Percentiles rank a stretch among this genome's conserved stretches.
Evolutionary conservation across 176 grass and related monocot genomes (phyloP).

Genomic region (Paspalum vaginatum): DNA sequence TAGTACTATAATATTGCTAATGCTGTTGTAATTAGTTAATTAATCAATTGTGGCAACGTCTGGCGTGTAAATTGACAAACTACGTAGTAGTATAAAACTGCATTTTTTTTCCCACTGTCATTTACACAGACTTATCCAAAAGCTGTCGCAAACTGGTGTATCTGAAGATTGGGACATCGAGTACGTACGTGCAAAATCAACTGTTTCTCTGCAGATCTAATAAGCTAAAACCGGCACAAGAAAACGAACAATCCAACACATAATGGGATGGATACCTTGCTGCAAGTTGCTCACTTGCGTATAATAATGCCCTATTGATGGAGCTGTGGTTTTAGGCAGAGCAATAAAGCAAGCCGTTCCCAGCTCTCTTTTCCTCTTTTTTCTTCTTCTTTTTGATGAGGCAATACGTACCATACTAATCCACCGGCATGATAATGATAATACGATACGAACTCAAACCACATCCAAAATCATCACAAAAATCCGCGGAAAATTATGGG

Average conservation of each 20-base stretch:
- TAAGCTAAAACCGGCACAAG: neutral
- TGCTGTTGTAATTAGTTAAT: neutral
- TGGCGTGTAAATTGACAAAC: neutral
- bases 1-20: neutral
- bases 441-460: neutral
- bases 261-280: neutral
- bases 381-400: no score
- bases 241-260: neutral
- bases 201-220: neutral
- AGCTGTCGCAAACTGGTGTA: neutral
- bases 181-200: neutral
- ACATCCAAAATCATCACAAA: neutral
- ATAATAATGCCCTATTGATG: neutral
- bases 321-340: neutral
- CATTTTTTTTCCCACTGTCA: neutral
- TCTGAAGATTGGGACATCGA: neutral
- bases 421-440: neutral
- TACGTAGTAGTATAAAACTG: no score
- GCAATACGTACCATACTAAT: constrained; percentile 16
- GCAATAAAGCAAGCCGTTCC: constrained; percentile 5
- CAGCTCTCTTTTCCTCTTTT: no score
- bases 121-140: neutral
- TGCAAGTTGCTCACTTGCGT: neutral
- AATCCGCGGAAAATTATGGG: neutral
- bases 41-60: neutral